These are phyloP conservation scores for Paecilomyces sp. DNA, from an alignment of 2,329 filamentous ascomycete genomes.

Conservation along the genomic window DNA sequence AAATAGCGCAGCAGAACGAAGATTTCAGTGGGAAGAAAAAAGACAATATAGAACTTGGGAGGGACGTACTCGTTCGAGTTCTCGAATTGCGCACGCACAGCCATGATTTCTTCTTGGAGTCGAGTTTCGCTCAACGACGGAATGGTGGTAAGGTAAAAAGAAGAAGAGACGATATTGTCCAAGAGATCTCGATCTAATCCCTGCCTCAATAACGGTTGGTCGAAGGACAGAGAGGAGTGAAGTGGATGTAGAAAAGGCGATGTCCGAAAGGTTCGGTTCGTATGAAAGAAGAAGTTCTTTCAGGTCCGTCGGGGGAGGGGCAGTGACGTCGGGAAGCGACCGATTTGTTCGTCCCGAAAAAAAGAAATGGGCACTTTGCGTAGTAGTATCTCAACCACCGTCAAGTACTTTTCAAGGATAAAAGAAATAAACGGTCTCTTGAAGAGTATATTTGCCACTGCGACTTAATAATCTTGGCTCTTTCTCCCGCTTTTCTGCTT, in stretches of 20 bases:
- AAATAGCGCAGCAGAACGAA: not conserved
- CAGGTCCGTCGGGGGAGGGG: slow-evolving; percentile 3
- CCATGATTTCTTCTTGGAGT: slow-evolving; percentile 26
- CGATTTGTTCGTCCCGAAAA: not conserved
- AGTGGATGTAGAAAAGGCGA: not conserved
- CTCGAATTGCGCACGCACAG: slow-evolving; percentile 44
- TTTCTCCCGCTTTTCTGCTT: not conserved
- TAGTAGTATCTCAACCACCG: not conserved
- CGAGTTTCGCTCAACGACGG: not conserved
- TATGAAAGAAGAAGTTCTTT: slow-evolving; percentile 1
- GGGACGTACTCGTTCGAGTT: slow-evolving; percentile 43
- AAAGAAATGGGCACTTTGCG: not conserved
- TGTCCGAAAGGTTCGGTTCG: too few species aligned
- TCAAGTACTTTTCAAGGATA: not conserved
- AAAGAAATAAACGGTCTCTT: not conserved
- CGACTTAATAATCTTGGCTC: not conserved
- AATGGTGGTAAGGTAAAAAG: not conserved
- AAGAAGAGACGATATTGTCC: not conserved
- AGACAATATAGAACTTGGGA: not conserved
- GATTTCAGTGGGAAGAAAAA: not conserved
- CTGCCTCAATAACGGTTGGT: not conserved
- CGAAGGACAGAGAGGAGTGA: not conserved
- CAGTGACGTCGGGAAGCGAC: not conserved
- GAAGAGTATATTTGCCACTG: not conserved
- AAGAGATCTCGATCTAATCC: not conserved